phyloP scores from a whole-genome alignment of 768 basidiomycete genomes.

The Plicaturopsis crispa region DNA sequence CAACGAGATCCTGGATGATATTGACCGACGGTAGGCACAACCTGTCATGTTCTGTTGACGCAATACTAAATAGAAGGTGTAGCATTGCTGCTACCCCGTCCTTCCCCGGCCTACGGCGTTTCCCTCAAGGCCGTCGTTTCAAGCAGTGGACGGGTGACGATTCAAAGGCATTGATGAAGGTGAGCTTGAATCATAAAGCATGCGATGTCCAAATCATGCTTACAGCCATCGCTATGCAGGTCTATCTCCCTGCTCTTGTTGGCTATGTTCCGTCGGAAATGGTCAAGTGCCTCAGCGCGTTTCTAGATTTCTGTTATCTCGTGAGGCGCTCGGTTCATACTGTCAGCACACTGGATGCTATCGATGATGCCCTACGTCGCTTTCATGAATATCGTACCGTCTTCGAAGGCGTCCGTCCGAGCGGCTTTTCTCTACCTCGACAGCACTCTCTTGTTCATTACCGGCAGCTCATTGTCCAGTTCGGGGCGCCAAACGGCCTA shows the following conservation, averaged over 20 bases:
- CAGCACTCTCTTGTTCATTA: constrained; percentile 28
- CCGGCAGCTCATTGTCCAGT: constrained; percentile 12
- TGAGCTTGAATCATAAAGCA: constrained; percentile 5
- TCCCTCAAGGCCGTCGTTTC: constrained; percentile 19
- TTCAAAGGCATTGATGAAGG: constrained; percentile 27
- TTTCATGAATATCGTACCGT: constrained; percentile 16
- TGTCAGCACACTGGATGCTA: constrained; percentile 9
- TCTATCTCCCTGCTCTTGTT: constrained; percentile 21
- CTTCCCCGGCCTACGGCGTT: constrained; percentile 13
- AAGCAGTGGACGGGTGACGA: constrained; percentile 26
- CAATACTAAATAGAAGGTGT: not conserved
- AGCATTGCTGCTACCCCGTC: constrained; percentile 10
- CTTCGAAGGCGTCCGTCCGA: constrained; percentile 12
- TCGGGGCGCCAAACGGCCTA: constrained; percentile 26
- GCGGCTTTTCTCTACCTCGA: constrained; percentile 17
- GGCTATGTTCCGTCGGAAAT: constrained; percentile 23
- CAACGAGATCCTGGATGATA: constrained; percentile 15
- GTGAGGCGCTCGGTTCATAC: constrained; percentile 12
- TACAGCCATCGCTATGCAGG: constrained; percentile 9
- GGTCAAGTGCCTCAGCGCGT: constrained; percentile 14
- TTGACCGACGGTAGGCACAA: constrained; percentile 14
- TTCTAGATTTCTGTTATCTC: constrained; percentile 24
- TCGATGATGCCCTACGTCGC: constrained; percentile 9
- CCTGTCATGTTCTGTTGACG: not conserved
- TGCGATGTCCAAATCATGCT: not conserved